A percentile compares a stretch with the other conserved stretches of the same genome.
Evolutionary conservation across 192 early-diverging fungal genomes (phyloP).

Genomic region (Dimargaris cristalligena): DNA sequence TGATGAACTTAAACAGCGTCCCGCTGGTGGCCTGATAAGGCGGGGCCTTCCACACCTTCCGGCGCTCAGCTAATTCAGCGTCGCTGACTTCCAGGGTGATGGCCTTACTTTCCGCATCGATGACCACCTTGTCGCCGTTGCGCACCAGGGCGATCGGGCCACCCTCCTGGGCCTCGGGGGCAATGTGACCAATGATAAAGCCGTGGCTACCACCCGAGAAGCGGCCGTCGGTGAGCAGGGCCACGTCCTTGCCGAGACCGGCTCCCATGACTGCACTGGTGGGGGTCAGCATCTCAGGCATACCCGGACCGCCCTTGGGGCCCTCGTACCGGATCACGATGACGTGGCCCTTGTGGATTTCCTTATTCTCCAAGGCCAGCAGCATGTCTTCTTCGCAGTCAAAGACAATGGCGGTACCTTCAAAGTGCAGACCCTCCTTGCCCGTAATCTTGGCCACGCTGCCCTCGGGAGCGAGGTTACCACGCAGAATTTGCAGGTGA

Average conservation of each 20-base stretch:
- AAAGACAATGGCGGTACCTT: conserved; percentile 77
- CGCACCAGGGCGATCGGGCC: conserved; percentile 85
- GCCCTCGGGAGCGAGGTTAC: conserved; percentile 89
- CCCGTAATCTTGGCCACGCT: conserved; percentile 99
- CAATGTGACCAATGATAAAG: conserved; percentile 98
- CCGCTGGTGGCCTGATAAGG: conserved; percentile 76
- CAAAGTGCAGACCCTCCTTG: conserved; percentile 88
- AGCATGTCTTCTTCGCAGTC: conserved; percentile 91
- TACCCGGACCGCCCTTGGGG: conserved; percentile 95
- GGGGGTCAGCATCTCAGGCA: conserved; percentile 99
- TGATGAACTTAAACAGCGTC: conserved; percentile 87
- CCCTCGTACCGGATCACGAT: conserved; percentile 95
- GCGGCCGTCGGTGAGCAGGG: conserved; percentile 91
- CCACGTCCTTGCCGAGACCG: conserved; percentile 93
- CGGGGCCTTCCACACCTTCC: conserved; percentile 58
- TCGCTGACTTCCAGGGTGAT: conserved; percentile 60
- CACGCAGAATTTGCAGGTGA: conserved; percentile 86
- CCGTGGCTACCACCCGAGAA: conserved; percentile 98
- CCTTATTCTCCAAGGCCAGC: conserved; percentile 61
- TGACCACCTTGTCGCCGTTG: conserved; percentile 77
- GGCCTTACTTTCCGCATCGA: conserved; percentile 65
- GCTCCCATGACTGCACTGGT: conserved; percentile 98
- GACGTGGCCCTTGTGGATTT: conserved; percentile 86
- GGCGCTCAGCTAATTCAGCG: conserved; percentile 54
- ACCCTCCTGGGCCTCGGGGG: conserved; percentile 92